Conservation (phyloP, 2,329 filamentous ascomycete genomes). For the Trichoderma atroviride region DNA sequence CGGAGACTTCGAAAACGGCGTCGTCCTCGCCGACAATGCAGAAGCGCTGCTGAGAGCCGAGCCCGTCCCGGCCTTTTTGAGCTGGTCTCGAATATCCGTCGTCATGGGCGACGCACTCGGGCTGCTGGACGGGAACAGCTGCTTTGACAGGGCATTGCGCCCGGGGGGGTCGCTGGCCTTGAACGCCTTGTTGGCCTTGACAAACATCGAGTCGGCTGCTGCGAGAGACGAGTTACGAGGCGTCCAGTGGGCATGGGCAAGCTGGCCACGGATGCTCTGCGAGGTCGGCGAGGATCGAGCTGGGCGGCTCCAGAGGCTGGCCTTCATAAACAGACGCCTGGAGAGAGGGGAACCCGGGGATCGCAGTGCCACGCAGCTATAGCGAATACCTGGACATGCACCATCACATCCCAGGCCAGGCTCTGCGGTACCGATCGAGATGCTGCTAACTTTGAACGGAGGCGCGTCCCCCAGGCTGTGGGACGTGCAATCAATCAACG, state of each 20-base stretch:
- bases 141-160: constrained; percentile 48
- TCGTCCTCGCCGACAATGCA: constrained; percentile 47
- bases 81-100: constrained; percentile 54
- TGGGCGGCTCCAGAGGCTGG: constrained; percentile 37
- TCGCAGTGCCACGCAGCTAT: neutral
- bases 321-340: constrained; percentile 40
- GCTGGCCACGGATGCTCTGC: constrained; percentile 34
- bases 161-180: constrained; percentile 43
- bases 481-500: constrained; percentile 27
- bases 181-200: constrained; percentile 42
- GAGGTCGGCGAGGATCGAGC: constrained; percentile 44
- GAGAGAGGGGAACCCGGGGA: neutral
- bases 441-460: constrained; percentile 14
- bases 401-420: constrained; percentile 1
- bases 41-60: constrained; percentile 34
- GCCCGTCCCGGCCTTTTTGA: constrained; percentile 48
- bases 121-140: constrained; percentile 61
- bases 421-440: constrained; percentile 16
- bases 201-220: constrained; percentile 40
- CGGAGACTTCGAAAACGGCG: constrained; percentile 34
- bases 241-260: constrained; percentile 34
- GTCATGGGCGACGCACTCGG: constrained; percentile 47
- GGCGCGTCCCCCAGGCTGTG: constrained; percentile 5
- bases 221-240: constrained; percentile 27
- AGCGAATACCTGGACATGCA: neutral